Evolutionary conservation across 2,329 filamentous ascomycete species (phyloP), one percentile per base, ranked within the genome.

Genomic region (Aureobasidium sp.): DNA sequence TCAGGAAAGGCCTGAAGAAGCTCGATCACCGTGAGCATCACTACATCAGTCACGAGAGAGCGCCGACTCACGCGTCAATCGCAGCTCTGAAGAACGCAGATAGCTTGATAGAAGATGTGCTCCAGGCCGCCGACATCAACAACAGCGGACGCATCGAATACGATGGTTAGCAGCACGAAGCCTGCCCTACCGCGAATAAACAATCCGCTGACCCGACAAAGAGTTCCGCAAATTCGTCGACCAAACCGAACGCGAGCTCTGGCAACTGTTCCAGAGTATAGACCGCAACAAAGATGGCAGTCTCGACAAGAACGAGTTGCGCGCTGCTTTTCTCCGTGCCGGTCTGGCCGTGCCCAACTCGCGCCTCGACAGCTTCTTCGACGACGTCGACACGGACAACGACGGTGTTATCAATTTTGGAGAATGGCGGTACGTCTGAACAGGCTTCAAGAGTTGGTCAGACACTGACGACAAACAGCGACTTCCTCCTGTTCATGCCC

Each of bases 171-270:
- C 64, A 21, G 17, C 35, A 11, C 17, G 7, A n/a, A 21, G 7
- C 38, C 19, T 21, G 19, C 40, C 31, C 43, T n/a, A 10, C 4
- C 23, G 15, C 33, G 23, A 29, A 31, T 25, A 8, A 13, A 27
- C 43, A 13, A 21, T 13, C 37, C 27, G 40, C 38, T 38, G 35
- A 66, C 64, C 40, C 35, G 23, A 33, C 61, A 33, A 71, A 94
- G 94, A 99, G 77, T 99, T 99, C 70, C 87, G 86, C 65, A 81
- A 79, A 43, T 97, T 97, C 70, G 90, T 97, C 70, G 84, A 92
- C 69, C 83, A 89, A 62, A 91, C 94, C 43, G 94, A 99, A 74
- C 83, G 83, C 62, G 87, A 96, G 73, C 83, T 99, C 13, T 86
- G 84, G 73, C 74, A 81, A 58, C 83, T 99, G 23, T 99, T 99